phyloP scores from a whole-genome alignment of 2,329 filamentous ascomycete genomes.

The Xylariaceae sp. region DNA sequence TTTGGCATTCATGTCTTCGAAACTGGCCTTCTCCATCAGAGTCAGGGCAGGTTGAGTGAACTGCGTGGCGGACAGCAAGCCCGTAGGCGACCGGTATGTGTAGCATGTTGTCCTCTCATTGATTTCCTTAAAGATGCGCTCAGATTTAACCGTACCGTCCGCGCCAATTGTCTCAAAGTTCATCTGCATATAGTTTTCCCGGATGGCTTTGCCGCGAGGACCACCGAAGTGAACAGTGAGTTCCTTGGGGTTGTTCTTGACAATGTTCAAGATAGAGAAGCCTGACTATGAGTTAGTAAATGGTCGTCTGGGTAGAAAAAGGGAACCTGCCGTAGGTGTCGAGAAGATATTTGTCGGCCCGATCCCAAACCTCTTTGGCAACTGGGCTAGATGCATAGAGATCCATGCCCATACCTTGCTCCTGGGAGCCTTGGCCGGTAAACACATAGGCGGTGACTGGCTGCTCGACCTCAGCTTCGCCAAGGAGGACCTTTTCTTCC shows the following conservation, averaged over 20 bases:
- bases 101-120: conserved; percentile 90
- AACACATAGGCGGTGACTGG: conserved; percentile 96
- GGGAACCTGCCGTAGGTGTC: conserved; percentile 84
- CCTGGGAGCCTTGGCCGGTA: conserved; percentile 96
- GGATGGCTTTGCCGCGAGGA: conserved; percentile 92
- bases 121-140: conserved; percentile 99
- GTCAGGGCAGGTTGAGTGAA: conserved; percentile 98
- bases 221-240: conserved; percentile 98
- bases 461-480: conserved; percentile 96
- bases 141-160: conserved; percentile 92
- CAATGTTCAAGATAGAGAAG: conserved; percentile 97
- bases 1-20: conserved; percentile 98
- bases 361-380: conserved; percentile 96
- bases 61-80: conserved; percentile 92
- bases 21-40: conserved; percentile 99
- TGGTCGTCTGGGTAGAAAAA: neutral
- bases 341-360: conserved; percentile 95
- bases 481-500: conserved; percentile 92
- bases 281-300: conserved; percentile 45
- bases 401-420: conserved; percentile 99
- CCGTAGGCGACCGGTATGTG: conserved; percentile 93
- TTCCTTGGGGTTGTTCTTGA: conserved; percentile 99
- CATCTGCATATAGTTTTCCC: conserved; percentile 99
- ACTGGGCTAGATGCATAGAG: conserved; percentile 91
- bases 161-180: conserved; percentile 96